Evolutionary conservation across 768 basidiomycete species (phyloP).

Genomic region (Naganishia vaughanmartiniae): DNA sequence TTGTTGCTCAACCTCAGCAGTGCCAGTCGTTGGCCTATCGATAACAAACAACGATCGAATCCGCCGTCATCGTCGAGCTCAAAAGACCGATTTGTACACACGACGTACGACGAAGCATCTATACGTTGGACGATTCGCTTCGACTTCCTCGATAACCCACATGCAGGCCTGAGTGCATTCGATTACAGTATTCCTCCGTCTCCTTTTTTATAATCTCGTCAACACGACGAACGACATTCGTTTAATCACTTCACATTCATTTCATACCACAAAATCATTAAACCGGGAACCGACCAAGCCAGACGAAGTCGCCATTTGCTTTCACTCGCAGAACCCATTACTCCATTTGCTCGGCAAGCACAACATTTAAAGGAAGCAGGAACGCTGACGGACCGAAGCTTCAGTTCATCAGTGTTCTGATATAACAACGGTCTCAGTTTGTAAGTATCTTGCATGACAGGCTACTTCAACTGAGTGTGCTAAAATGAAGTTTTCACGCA

Average conservation of each 20-base stretch:
- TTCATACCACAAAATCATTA: background rate
- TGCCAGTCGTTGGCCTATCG: background rate
- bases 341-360: background rate
- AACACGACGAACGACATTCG: slow-evolving; percentile 5
- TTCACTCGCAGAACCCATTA: background rate
- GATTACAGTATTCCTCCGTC: background rate
- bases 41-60: background rate
- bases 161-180: background rate
- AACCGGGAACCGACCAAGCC: background rate
- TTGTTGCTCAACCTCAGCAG: background rate
- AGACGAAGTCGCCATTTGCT: background rate
- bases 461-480: too few species aligned
- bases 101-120: background rate
- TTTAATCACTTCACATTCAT: background rate
- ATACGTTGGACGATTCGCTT: background rate
- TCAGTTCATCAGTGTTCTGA: too few species aligned
- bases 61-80: background rate
- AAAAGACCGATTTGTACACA: background rate
- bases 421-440: too few species aligned
- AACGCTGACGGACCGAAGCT: too few species aligned
- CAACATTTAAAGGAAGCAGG: background rate
- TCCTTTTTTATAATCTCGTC: slow-evolving; percentile 12
- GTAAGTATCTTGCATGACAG: too few species aligned
- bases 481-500: background rate
- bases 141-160: background rate